A percentile compares a stretch with the other conserved stretches of the same genome.
phyloP scores from a whole-genome alignment of 805 yeast species.

The Candida taoyuanica region DNA sequence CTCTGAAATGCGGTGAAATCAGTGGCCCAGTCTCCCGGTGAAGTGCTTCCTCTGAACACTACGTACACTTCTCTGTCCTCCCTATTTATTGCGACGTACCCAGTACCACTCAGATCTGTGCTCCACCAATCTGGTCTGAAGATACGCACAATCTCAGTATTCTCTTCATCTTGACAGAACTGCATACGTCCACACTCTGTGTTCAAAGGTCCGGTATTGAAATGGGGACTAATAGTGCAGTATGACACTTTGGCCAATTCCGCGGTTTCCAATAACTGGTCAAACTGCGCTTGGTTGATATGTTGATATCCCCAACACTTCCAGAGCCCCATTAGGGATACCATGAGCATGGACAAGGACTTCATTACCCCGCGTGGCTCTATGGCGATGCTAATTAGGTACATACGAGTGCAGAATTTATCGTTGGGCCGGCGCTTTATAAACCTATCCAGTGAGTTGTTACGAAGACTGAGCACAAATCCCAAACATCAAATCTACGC shows the following conservation, averaged over 20 bases:
- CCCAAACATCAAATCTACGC: no score
- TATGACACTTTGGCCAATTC: slow-evolving; percentile 6
- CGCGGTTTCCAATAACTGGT: slow-evolving; percentile 1
- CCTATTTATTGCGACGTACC: slow-evolving; percentile 48
- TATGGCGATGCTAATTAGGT: no score
- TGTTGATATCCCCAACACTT: background rate
- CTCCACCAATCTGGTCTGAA: slow-evolving; percentile 16
- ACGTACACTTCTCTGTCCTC: slow-evolving; percentile 38
- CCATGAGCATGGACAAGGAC: background rate
- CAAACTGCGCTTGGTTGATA: background rate
- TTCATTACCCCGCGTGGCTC: no score
- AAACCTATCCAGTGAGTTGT: no score
- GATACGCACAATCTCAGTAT: slow-evolving; percentile 8
- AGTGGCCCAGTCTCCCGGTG: slow-evolving; percentile 56
- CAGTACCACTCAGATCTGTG: slow-evolving; percentile 47
- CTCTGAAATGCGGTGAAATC: slow-evolving; percentile 49
- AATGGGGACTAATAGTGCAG: slow-evolving; percentile 8
- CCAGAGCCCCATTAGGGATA: background rate
- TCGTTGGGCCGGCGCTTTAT: no score
- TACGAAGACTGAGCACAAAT: no score
- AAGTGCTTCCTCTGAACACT: slow-evolving; percentile 61
- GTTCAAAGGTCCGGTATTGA: slow-evolving; percentile 1
- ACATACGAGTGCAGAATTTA: no score
- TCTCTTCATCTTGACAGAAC: slow-evolving; percentile 1
- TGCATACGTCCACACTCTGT: slow-evolving; percentile 4